phyloP scores from a whole-genome alignment of 2,329 filamentous ascomycete species.

The Fusarium dimerum region DNA sequence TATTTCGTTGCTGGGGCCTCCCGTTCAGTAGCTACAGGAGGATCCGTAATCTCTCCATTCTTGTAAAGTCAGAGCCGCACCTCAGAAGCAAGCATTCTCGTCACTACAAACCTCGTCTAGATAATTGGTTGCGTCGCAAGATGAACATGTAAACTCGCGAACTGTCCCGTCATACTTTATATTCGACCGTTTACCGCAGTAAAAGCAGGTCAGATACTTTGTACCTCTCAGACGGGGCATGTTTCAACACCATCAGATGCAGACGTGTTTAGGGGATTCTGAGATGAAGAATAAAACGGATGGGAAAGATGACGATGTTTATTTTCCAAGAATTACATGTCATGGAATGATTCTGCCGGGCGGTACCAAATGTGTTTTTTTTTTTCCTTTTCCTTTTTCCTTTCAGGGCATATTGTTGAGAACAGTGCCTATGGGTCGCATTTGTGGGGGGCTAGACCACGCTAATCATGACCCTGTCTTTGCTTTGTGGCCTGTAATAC shows the following conservation, averaged over 20 bases:
- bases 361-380: no score
- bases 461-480: no score
- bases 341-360: slow-evolving; percentile 37
- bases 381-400: not conserved
- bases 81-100: accelerated
- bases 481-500: no score
- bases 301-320: slow-evolving; percentile 16
- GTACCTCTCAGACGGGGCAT: slow-evolving; percentile 47
- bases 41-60: slow-evolving; percentile 89
- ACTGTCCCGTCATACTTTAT: slow-evolving; percentile 58
- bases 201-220: slow-evolving; percentile 71
- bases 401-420: no score
- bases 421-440: no score
- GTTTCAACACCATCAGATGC: slow-evolving; percentile 11
- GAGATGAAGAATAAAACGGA: slow-evolving; percentile 17
- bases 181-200: slow-evolving; percentile 72
- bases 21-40: slow-evolving; percentile 61
- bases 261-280: not conserved
- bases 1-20: slow-evolving; percentile 47
- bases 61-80: slow-evolving; percentile 43
- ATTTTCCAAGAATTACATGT: slow-evolving; percentile 15
- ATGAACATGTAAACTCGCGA: slow-evolving; percentile 70
- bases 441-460: no score
- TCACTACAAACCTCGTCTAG: slow-evolving; percentile 69
- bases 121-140: slow-evolving; percentile 86